phyloP scores from a whole-genome alignment of 2,329 filamentous ascomycete species.

The Aspergillus latus region DNA sequence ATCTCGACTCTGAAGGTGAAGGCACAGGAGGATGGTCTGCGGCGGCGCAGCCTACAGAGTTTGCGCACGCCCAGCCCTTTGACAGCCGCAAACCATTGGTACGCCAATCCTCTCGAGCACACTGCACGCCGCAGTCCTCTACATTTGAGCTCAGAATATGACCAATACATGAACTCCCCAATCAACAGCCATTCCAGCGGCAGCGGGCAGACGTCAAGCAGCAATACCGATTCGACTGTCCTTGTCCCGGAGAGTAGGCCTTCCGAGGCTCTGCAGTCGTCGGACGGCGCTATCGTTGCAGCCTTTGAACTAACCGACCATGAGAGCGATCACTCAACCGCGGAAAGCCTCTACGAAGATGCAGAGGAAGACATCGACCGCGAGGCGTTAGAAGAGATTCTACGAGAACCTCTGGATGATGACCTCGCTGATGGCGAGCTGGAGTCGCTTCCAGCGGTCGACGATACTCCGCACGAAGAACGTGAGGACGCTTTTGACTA shows the following conservation, averaged over 20 bases:
- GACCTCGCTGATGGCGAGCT: slow-evolving; percentile 35
- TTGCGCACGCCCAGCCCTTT: slow-evolving; percentile 76
- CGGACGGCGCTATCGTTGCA: slow-evolving; percentile 14
- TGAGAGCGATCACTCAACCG: slow-evolving; percentile 31
- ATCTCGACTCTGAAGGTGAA: slow-evolving; percentile 78
- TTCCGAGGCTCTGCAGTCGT: background rate
- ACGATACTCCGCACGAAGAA: slow-evolving; percentile 79
- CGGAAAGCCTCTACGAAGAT: slow-evolving; percentile 45
- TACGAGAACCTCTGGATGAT: slow-evolving; percentile 45
- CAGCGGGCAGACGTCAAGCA: slow-evolving; percentile 23
- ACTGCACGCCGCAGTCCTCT: slow-evolving; percentile 33
- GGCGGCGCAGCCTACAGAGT: slow-evolving; percentile 73
- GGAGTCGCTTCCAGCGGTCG: slow-evolving; percentile 38
- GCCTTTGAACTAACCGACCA: slow-evolving; percentile 17
- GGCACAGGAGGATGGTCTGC: slow-evolving; percentile 74
- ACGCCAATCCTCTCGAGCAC: slow-evolving; percentile 42
- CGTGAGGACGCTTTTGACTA: slow-evolving; percentile 95
- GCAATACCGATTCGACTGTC: background rate
- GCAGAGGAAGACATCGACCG: slow-evolving; percentile 60
- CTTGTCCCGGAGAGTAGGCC: slow-evolving; percentile 5
- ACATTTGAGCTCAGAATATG: slow-evolving; percentile 39
- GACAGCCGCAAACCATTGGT: slow-evolving; percentile 67
- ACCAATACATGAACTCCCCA: slow-evolving; percentile 33
- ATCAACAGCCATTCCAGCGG: slow-evolving; percentile 16
- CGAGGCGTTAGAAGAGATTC: slow-evolving; percentile 58